Base-by-base conservation (phyloP, 2,329 filamentous ascomycete genomes). In the Claviceps digitariae region DNA sequence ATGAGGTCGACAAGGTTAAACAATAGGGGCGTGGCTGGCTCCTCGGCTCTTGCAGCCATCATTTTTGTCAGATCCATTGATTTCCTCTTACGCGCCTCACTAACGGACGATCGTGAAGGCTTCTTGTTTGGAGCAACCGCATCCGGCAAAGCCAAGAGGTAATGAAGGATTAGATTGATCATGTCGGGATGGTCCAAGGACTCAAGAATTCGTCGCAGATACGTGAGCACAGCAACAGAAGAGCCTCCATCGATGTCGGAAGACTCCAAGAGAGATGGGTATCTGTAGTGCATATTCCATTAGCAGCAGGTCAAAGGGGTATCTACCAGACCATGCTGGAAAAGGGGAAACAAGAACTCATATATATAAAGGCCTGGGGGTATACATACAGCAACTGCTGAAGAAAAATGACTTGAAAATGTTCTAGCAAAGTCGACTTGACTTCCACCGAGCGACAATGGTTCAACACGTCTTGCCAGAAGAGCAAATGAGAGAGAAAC, bases 381-480 rank as follows among this genome's bases (percentile, higher is more conserved):
- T n/a, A n/a, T n/a, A 71, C 84, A 64, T 70, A 97, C 81, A 98
- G 72, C 62, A 98, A 73, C 67, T 98, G 93, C 67, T 96, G 89
- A 51, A 98, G 73, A 66, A 98, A 98, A 36, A 98, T 82, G 60
- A 97, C 86, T 66, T 96, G 90, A 64, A 98, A 98, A 69, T 98
- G 93, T 66, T 98, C 93, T 34, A 98, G 76, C 50, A 98, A 74
- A 1, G 90, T 96, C 59, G 88, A 88, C 66, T 91, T 93, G 60
- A 98, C 89, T 64, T 97, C 91, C 1, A 83, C 76, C 3, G 91
- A 97, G 62, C 84, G 83, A 71, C 93, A 98, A 68, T 97, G 91
- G 66, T 97, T 93, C 56, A 98, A 74, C 36, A 96, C 90, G 67
- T 98, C 93, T 70, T 98, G 93, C 93, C 93, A 98, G 65, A 98